Evolutionary conservation across 2,329 filamentous ascomycete species (phyloP).

Genomic region (Xylaria sp.): DNA sequence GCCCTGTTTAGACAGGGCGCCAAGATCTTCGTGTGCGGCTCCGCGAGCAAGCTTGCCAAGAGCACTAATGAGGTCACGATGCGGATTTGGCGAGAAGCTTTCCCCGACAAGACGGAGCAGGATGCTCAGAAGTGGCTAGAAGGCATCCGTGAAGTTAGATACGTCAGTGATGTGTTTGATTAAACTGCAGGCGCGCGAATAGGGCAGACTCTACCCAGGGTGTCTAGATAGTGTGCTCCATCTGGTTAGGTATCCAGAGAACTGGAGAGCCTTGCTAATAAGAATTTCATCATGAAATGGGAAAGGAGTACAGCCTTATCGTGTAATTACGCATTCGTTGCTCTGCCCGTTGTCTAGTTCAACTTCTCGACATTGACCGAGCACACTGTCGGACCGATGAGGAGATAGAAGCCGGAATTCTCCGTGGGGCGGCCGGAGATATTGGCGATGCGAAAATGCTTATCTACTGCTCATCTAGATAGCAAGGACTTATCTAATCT

Average conservation of each 20-base stretch:
- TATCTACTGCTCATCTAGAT: not conserved
- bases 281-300: not conserved
- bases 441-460: not conserved
- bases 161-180: constrained; percentile 41
- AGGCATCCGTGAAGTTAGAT: constrained; percentile 37
- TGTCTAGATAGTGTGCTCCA: not conserved
- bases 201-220: no score
- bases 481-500: not conserved
- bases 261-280: not conserved
- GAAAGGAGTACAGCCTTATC: not conserved
- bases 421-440: not conserved
- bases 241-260: not conserved
- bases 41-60: constrained; percentile 33
- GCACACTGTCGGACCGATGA: not conserved
- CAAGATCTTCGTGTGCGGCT: constrained; percentile 36
- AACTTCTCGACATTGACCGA: not conserved
- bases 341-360: not conserved
- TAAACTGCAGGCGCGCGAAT: constrained; percentile 8
- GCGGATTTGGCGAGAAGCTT: constrained; percentile 27
- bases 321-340: not conserved
- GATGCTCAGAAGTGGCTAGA: constrained; percentile 37
- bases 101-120: constrained; percentile 34
- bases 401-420: not conserved
- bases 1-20: constrained; percentile 25
- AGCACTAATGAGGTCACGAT: constrained; percentile 36